phyloP scores from a whole-genome alignment of 2,329 filamentous ascomycete genomes.

The Penicillium sclerotiorum region DNA sequence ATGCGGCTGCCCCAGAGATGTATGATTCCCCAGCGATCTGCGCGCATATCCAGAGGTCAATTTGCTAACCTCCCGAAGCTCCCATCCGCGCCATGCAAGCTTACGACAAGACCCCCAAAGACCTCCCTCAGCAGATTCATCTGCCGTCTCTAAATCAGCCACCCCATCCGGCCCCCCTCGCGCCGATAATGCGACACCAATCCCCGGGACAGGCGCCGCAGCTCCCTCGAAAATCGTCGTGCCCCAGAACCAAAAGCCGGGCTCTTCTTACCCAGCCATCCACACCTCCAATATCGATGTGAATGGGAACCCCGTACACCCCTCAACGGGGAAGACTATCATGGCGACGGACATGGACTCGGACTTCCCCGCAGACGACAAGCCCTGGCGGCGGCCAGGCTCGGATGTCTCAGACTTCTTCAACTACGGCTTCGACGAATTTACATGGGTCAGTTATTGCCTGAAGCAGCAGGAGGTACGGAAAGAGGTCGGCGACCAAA shows the following conservation, averaged over 20 bases:
- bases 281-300: slow-evolving; percentile 82
- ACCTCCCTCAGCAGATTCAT: slow-evolving; percentile 37
- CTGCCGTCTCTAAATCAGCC: slow-evolving; percentile 33
- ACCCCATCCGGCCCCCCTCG: slow-evolving; percentile 38
- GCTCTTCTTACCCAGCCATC: slow-evolving; percentile 67
- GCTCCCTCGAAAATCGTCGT: slow-evolving; percentile 35
- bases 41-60: slow-evolving; percentile 9
- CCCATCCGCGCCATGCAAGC: slow-evolving; percentile 42
- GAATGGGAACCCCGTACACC: slow-evolving; percentile 78
- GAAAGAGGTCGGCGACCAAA: slow-evolving; percentile 78
- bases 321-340: slow-evolving; percentile 74
- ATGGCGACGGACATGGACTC: slow-evolving; percentile 77
- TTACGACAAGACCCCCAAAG: slow-evolving; percentile 40
- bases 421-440: slow-evolving; percentile 99
- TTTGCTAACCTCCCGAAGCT: slow-evolving; percentile 34
- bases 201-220: slow-evolving; percentile 29
- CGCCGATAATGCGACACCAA: slow-evolving; percentile 35
- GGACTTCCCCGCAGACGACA: slow-evolving; percentile 74
- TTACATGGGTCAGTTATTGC: slow-evolving; percentile 94
- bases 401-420: slow-evolving; percentile 97
- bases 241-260: slow-evolving; percentile 56
- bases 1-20: slow-evolving; percentile 41
- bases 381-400: slow-evolving; percentile 92
- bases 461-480: slow-evolving; percentile 81
- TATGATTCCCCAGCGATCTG: slow-evolving; percentile 27